A percentile compares a stretch with the other conserved stretches of the same genome.
Conservation (phyloP, 352 stramenopile species). For the Peronospora destructor region DNA sequence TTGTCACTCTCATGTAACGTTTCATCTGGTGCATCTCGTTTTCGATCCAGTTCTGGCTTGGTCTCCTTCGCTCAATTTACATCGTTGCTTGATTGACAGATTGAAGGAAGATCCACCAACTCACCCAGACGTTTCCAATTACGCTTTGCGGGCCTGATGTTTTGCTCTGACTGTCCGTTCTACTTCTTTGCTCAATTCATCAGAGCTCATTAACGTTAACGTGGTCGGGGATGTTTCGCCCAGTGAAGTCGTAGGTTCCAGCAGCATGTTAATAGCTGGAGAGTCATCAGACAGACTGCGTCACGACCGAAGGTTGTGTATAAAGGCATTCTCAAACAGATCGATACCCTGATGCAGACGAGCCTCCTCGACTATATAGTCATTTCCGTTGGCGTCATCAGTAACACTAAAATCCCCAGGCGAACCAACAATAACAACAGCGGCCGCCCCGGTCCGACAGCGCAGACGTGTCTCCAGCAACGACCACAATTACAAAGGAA, state of each 20-base stretch:
- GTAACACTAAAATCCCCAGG: conserved; percentile 1
- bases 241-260: conserved; percentile 5
- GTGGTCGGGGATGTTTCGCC: conserved; percentile 1
- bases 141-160: conserved; percentile 25
- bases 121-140: conserved; percentile 25
- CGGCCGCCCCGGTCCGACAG: background rate
- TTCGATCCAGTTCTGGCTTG: conserved; percentile 1
- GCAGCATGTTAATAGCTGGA: background rate
- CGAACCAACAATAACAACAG: background rate
- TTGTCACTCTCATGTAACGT: background rate
- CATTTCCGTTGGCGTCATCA: background rate
- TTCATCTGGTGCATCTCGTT: conserved; percentile 9
- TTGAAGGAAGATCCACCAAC: conserved; percentile 8
- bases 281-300: conserved; percentile 1
- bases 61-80: background rate
- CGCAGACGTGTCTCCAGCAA: background rate
- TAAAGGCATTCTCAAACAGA: conserved; percentile 3
- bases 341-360: background rate
- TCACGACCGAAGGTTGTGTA: conserved; percentile 11
- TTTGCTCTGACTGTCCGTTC: conserved; percentile 20
- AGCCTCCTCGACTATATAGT: background rate
- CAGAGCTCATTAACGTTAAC: conserved; percentile 5
- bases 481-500: background rate
- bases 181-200: conserved; percentile 17
- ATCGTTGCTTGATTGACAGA: conserved; percentile 1